Base-by-base conservation (phyloP, 345 rosid species). In the Aquilaria yunnanensis region DNA sequence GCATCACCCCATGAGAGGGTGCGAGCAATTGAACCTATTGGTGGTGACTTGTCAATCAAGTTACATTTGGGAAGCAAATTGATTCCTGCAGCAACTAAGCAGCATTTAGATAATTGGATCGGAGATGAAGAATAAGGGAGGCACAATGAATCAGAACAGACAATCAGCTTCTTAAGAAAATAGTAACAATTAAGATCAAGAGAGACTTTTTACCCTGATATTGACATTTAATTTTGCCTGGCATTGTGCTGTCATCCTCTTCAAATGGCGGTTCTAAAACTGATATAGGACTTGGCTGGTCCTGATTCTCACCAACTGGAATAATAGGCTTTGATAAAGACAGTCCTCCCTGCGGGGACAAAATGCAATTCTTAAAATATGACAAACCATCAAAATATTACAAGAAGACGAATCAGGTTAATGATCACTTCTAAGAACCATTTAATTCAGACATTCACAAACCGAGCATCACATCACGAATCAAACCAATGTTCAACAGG, bases 261-360 rank as follows among this genome's bases (percentile, higher is more conserved):
- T 83, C 84, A 33, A 91, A 95, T 51, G 74, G 77, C 8, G 75
- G 80, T 33, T 91, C 87, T 72, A 95, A 73, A 80, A 87, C 96
- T 4, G 99, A 91, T 47, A 85, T 82, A 52, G 96, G 99, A 72
- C 97, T 95, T 37, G 92, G 97, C 70, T 91, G 99, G 77, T 88
- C 96, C 76, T 81, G 95, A 83, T 79, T 89, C 75, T 85, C 89
- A 58, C 67, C 79, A 33, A 49, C 64, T 55, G 67, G 53, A 62
- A 74, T 54, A 50, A 61, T 60, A 47, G 73, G 77, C 64, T 78
- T 87, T 14, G 81, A 69, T 59, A 78, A 70, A 50, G 81, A 78
- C 49, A 79, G 33, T 12, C 68, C 81, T 23, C 67, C 85, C 97
- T 94, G 80, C 76, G 76, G 23, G 23, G 23, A 75, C 61, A 77